Percentiles rank a stretch among this genome's conserved stretches.
These are phyloP conservation scores for Amylocarpus encephaloides DNA, from an alignment of 2,329 filamentous ascomycete species.

Conservation along the genomic window DNA sequence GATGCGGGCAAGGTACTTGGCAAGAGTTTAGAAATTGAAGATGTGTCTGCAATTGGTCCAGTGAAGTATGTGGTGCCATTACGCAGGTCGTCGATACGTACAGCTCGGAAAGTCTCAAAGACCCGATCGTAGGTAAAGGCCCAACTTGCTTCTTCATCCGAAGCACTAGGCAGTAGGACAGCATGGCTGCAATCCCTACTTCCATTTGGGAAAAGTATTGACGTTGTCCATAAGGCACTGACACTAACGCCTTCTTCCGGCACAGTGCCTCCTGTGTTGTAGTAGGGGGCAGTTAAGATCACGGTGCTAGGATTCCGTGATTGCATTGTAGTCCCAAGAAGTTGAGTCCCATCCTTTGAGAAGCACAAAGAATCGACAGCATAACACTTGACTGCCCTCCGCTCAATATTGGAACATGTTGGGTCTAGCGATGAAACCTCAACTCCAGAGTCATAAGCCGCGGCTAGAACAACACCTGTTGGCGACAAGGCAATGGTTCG, in stretches of 20 bases:
- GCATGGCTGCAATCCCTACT: slow-evolving; percentile 74
- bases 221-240: slow-evolving; percentile 76
- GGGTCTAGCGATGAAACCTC: slow-evolving; percentile 73
- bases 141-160: slow-evolving; percentile 62
- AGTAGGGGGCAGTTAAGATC: slow-evolving; percentile 73
- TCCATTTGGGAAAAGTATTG: slow-evolving; percentile 77
- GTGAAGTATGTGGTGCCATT: slow-evolving; percentile 77
- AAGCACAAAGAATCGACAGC: slow-evolving; percentile 69
- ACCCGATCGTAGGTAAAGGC: slow-evolving; percentile 71
- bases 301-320: slow-evolving; percentile 63
- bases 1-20: slow-evolving; percentile 65
- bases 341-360: slow-evolving; percentile 70
- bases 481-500: slow-evolving; percentile 75
- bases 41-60: slow-evolving; percentile 52
- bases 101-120: slow-evolving; percentile 71
- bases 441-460: slow-evolving; percentile 82
- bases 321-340: slow-evolving; percentile 67
- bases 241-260: slow-evolving; percentile 64
- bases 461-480: slow-evolving; percentile 73
- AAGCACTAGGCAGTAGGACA: slow-evolving; percentile 47
- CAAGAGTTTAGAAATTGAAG: slow-evolving; percentile 50
- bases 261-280: slow-evolving; percentile 62
- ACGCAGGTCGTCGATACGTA: slow-evolving; percentile 66
- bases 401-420: slow-evolving; percentile 56
- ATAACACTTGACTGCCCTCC: slow-evolving; percentile 72